Conservation (phyloP, 768 basidiomycete species). For the Pleurotus tuber-regium region DNA sequence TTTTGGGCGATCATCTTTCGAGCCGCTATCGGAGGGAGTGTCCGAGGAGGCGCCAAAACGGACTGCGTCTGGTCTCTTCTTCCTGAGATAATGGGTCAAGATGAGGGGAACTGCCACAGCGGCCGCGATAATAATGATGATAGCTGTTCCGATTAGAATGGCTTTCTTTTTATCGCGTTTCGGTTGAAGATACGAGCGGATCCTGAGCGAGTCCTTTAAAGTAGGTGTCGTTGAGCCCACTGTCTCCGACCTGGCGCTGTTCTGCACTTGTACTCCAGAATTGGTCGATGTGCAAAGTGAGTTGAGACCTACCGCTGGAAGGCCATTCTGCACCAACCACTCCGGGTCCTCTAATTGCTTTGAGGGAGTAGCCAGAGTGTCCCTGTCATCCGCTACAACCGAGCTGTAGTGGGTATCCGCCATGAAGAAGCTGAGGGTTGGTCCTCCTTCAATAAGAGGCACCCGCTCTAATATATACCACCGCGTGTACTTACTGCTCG, state of each 20-base stretch:
- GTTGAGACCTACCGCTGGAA: not conserved
- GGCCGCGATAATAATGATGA: conserved; percentile 33
- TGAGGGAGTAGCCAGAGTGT: not conserved
- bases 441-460: too few species aligned
- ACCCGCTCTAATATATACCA: too few species aligned
- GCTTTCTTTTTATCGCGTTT: too few species aligned
- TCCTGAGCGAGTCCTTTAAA: not conserved
- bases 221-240: not conserved
- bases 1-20: conserved; percentile 8
- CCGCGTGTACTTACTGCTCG: too few species aligned
- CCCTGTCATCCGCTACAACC: not conserved
- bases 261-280: too few species aligned
- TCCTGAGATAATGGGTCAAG: conserved; percentile 16
- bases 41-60: conserved; percentile 17
- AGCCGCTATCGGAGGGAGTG: conserved; percentile 14
- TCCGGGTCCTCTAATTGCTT: not conserved
- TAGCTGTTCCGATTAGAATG: conserved; percentile 25
- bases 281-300: too few species aligned
- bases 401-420: not conserved
- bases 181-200: not conserved
- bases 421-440: too few species aligned
- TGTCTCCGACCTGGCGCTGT: too few species aligned
- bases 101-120: conserved; percentile 37
- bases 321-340: not conserved
- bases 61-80: conserved; percentile 16